Evolutionary conservation across 768 basidiomycete species (phyloP).

Genomic region (Filobasidium wieringae): DNA sequence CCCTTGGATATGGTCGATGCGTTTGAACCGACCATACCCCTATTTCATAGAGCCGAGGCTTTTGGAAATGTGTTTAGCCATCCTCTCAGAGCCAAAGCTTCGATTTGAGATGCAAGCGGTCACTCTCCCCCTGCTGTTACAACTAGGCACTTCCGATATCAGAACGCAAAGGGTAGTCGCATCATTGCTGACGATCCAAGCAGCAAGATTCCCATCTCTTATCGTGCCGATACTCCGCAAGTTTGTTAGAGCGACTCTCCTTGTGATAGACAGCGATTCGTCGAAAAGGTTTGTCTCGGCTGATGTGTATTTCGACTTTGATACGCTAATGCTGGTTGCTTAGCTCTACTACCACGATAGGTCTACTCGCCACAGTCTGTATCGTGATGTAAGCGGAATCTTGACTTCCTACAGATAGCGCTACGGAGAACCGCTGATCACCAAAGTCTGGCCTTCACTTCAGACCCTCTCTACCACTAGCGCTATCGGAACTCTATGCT

Average conservation of each 20-base stretch:
- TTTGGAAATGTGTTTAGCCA: conserved; percentile 1
- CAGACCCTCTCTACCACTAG: conserved; percentile 7
- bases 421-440: too few relatives aligned
- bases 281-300: not conserved
- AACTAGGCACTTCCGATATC: conserved; percentile 1
- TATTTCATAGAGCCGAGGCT: not conserved
- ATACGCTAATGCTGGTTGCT: too few relatives aligned
- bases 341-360: not conserved
- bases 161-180: conserved; percentile 2
- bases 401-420: not conserved
- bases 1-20: not conserved
- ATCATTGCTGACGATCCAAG: conserved; percentile 8
- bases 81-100: not conserved
- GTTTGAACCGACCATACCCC: not conserved
- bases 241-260: not conserved
- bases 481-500: conserved; percentile 9
- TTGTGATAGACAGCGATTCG: not conserved
- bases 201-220: conserved; percentile 3
- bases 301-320: not conserved
- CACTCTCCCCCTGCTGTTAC: conserved; percentile 5
- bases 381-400: not conserved
- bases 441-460: not conserved
- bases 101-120: conserved; percentile 9
- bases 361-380: not conserved
- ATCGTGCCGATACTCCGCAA: conserved; percentile 8